Evolutionary conservation across 2,329 filamentous ascomycete species (phyloP), one percentile per base, ranked within the genome.

Genomic region (Penicillium sp.): DNA sequence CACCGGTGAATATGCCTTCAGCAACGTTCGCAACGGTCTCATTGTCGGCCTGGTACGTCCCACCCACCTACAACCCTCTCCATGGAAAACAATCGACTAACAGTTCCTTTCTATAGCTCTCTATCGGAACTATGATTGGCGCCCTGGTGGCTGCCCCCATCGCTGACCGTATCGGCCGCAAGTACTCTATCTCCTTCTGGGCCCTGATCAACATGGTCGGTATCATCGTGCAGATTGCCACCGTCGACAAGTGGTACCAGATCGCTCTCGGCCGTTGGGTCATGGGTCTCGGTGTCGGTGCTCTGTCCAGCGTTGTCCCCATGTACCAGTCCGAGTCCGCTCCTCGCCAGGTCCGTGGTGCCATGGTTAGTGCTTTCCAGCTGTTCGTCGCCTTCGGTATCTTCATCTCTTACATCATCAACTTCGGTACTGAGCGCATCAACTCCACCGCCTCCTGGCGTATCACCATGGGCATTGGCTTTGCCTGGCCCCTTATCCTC

Each of bases 401-500:
- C 65, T 79, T 83, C 63, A 76, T 81, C 64, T 80, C 81, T 58
- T 79, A 82, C 67, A 75, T 80, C 58, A 77, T 83, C 75, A 83
- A 83, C 74, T 83, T 73, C 60, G 81, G 81, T 30, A 82, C 81
- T 3, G 74, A 80, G 58, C 65, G 62, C 26, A 75, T 78, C 53
- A 24, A 74, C 8, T 76, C 73, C 47, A 88, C 73, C 80, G 76
- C 74, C 33, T 79, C 79, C 1, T 82, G 81, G 81, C 75, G 81
- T 26, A 81, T 82, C 60, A 78, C 80, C 42, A 86, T 87, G 80
- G 85, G 85, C 7, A 79, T 88, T 53, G 84, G 84, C 22, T 87
- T 86, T 67, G 80, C 86, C 68, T 87, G 83, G 81, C 81, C 85
- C 4, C 73, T 81, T 28, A 81, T 87, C 56, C 83, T 88, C 71